phyloP scores from a whole-genome alignment of 192 early-diverging fungal species.

The Linnemannia schmuckeri region DNA sequence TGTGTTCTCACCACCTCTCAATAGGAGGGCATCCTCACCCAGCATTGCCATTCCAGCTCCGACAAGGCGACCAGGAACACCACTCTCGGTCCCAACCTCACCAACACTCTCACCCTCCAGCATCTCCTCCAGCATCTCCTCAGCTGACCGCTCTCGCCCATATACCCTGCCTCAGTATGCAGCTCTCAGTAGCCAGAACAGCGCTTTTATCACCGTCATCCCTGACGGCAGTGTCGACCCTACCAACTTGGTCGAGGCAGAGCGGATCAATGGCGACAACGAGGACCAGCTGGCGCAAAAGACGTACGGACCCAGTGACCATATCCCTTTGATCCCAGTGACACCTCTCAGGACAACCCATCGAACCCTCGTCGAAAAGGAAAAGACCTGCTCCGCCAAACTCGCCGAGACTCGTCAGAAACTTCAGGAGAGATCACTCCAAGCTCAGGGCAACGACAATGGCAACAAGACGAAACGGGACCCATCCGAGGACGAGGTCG shows the following conservation, averaged over 20 bases:
- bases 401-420: constrained; percentile 48
- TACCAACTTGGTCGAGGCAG: constrained; percentile 66
- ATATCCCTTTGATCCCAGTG: constrained; percentile 70
- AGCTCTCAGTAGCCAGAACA: constrained; percentile 36
- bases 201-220: constrained; percentile 50
- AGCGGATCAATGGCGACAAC: constrained; percentile 61
- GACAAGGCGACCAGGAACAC: constrained; percentile 33
- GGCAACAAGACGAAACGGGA: constrained; percentile 11
- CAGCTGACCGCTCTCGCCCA: constrained; percentile 40
- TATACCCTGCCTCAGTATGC: constrained; percentile 55
- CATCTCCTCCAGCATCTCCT: constrained; percentile 44
- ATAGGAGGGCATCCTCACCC: constrained; percentile 46
- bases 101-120: constrained; percentile 56
- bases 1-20: constrained; percentile 40
- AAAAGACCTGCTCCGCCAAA: constrained; percentile 46
- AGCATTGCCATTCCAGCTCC: constrained; percentile 51
- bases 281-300: constrained; percentile 55
- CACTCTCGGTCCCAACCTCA: constrained; percentile 53
- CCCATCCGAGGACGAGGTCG: constrained; percentile 30
- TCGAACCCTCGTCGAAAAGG: constrained; percentile 64
- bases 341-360: constrained; percentile 66
- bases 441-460: constrained; percentile 11
- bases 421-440: constrained; percentile 39
- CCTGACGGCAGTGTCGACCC: constrained; percentile 70
- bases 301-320: constrained; percentile 55